phyloP scores from a whole-genome alignment of 208 protist genomes.

The Naegleria lovaniensis region DNA sequence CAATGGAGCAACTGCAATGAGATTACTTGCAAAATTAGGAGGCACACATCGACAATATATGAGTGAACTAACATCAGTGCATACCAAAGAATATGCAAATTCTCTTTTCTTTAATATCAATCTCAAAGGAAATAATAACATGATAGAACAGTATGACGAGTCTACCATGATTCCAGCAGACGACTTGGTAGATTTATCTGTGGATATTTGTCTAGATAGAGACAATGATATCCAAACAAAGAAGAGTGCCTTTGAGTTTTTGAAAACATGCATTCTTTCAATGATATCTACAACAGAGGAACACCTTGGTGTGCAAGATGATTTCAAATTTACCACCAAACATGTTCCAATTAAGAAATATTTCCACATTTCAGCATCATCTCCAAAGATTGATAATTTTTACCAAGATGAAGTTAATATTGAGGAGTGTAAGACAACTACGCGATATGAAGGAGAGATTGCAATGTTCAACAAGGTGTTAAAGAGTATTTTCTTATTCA shows the following conservation, averaged over 20 bases:
- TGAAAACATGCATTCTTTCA: not conserved
- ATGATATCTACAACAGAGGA: not conserved
- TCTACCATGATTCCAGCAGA: not conserved
- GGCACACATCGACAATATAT: slow-evolving; percentile 20
- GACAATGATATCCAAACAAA: not conserved
- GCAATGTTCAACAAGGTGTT: not conserved
- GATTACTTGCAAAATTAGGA: slow-evolving; percentile 31
- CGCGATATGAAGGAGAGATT: not conserved
- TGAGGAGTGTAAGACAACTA: not conserved
- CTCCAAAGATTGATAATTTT: not conserved
- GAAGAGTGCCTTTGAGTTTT: not conserved
- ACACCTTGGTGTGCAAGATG: not conserved
- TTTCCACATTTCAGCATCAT: not conserved
- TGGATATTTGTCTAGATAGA: not conserved
- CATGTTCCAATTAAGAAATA: not conserved
- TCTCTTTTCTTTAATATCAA: not conserved
- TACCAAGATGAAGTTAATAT: no score
- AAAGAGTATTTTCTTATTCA: not conserved
- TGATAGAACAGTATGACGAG: not conserved
- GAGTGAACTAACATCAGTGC: not conserved
- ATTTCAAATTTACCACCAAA: not conserved
- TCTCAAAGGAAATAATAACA: not conserved
- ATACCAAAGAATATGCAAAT: not conserved
- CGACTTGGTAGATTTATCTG: not conserved
- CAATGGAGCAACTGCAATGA: not conserved